Evolutionary conservation across 176 grass and related monocot species (phyloP).

Genomic region (Juncus effusus): DNA sequence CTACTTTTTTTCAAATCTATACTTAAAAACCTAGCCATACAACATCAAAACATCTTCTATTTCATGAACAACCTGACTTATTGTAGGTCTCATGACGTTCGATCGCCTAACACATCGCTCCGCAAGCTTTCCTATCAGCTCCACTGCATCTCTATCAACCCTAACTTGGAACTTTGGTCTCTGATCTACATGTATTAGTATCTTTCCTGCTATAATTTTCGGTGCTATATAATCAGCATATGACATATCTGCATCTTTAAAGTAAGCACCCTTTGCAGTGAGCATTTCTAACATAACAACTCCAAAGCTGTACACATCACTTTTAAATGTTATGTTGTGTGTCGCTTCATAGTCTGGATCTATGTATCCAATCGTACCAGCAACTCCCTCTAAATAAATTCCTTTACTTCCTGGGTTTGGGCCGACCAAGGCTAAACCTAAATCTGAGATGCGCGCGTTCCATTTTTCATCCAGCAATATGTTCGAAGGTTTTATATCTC

Average conservation of each 20-base stretch:
- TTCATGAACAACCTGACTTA: background rate
- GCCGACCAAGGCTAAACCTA: background rate
- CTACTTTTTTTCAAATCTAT: too few relatives aligned
- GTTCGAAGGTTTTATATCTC: background rate
- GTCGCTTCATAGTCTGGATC: background rate
- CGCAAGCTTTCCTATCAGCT: background rate
- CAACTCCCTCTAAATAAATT: background rate
- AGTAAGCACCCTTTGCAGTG: background rate
- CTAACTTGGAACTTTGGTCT: background rate
- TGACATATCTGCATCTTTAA: too few relatives aligned
- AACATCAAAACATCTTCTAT: too few relatives aligned
- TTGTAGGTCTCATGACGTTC: too few relatives aligned
- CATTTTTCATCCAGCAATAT: too few relatives aligned
- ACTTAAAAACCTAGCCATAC: too few relatives aligned
- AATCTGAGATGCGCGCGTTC: background rate
- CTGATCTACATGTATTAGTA: background rate
- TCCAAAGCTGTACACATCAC: conserved; percentile 3
- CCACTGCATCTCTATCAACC: background rate
- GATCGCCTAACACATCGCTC: background rate
- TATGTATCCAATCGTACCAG: background rate
- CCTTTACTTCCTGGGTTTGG: background rate
- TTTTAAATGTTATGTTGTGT: background rate
- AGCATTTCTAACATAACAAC: conserved; percentile 3
- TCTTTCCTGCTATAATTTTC: background rate
- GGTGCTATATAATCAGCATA: background rate